These are phyloP conservation scores for Penicillium glabrum DNA, from an alignment of 2,329 filamentous ascomycete genomes.

Conservation along the genomic window DNA sequence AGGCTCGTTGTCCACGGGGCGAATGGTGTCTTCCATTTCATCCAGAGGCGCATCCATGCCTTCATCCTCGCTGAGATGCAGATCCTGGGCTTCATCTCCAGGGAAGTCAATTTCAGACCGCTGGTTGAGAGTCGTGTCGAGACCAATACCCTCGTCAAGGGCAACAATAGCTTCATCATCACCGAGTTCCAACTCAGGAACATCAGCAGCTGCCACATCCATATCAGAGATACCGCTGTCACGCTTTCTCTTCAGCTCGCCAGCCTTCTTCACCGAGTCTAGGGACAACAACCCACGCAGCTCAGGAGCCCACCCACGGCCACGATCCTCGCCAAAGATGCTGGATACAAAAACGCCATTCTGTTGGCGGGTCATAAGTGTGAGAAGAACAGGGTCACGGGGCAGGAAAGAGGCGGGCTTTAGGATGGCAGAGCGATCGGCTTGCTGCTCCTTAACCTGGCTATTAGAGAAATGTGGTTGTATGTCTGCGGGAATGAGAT, in stretches of 20 bases:
- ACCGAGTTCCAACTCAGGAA: constrained; percentile 59
- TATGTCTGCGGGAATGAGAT: constrained; percentile 61
- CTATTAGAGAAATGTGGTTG: constrained; percentile 73
- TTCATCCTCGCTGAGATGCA: constrained; percentile 50
- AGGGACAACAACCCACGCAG: constrained; percentile 88
- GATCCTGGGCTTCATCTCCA: constrained; percentile 54
- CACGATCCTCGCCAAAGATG: constrained; percentile 78
- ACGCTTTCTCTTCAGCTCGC: constrained; percentile 89
- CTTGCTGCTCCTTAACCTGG: constrained; percentile 83
- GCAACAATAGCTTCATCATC: constrained; percentile 61
- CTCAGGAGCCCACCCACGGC: constrained; percentile 84
- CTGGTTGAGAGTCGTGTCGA: constrained; percentile 49
- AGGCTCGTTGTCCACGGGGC: constrained; percentile 79
- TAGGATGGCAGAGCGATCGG: constrained; percentile 81
- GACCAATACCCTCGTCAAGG: constrained; percentile 51
- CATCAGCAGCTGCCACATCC: constrained; percentile 67
- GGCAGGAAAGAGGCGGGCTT: constrained; percentile 81
- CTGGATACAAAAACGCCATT: constrained; percentile 85
- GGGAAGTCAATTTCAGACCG: constrained; percentile 66
- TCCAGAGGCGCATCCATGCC: constrained; percentile 51
- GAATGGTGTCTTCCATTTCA: constrained; percentile 77
- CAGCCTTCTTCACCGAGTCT: constrained; percentile 72
- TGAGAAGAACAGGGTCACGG: constrained; percentile 80
- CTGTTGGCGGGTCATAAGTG: constrained; percentile 88
- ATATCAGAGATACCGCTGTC: constrained; percentile 83